Base-by-base conservation (phyloP, 2,329 filamentous ascomycete species). In the Aspergillus sergii region DNA sequence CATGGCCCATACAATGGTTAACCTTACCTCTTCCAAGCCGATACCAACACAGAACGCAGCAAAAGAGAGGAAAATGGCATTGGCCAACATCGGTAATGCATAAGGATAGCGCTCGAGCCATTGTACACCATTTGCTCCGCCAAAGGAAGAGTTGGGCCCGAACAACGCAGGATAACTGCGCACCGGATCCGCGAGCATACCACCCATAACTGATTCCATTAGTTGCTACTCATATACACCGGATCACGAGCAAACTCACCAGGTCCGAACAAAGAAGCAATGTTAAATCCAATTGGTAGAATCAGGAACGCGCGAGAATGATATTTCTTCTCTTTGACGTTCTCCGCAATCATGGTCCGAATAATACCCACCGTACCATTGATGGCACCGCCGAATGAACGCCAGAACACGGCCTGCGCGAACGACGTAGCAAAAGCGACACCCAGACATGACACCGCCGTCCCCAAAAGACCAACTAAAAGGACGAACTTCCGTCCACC, bases 401-500 rank as follows among this genome's bases (percentile, higher is more conserved):
- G 81, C 83, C 89, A 93, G 59, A 88, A 83, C 12, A 90, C 85
- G 2, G 89, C 89, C 67, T 81, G 76, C 56, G 79, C 81, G 69
- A 93, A 92, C 28, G 82, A 89, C 21, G 82, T 82, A 14, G 87
- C 86, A 71, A 92, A 90, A 0, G 89, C 90, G 69, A 92, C 90
- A 0, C 89, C 89, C 21, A 91, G 72, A 65, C 86, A 88, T 7
- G 88, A 88, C 11, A 89, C 71, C 56, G 83, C 84, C 0, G 89
- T 93, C 0, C 92, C 92, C 0, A 88, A 65, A 28, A 96, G 78
- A 0, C 93, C 92, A 56, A 95, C 87, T 63, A 95, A 80, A 45
- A 96, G 81, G 16, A 94, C 91, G 8, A 85, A 87, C 76, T 95
- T 96, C 50, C 93, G 85, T 1, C 93, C 93, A 55, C 84, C 83